Evolutionary conservation across 345 rosid genomes (phyloP), one percentile per base, ranked within the genome.

Genomic region (Gossypioides kirkii): DNA sequence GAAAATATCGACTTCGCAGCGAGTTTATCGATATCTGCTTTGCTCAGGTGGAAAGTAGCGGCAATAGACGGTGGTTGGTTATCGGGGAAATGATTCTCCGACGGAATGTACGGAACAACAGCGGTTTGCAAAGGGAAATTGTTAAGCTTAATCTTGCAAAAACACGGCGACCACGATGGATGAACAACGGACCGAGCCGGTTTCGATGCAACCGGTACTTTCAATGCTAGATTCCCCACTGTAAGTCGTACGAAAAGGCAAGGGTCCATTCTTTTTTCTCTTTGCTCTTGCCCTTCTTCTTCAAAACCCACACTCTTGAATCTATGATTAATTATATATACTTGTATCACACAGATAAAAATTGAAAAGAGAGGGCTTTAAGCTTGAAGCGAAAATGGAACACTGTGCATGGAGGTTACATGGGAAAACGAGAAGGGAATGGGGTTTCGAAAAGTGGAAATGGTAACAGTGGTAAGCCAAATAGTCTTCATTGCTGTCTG

Each of bases 161-260:
- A 92, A 74, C 97, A 92, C 0, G 93, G 97, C 25, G 97, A 82
- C 0, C 95, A 89, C n/a, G 91, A 83, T 0, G 96, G 97, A 64
- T 90, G 97, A 45, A 92, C 91, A 64, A 86, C 89, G 70, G 98
- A 89, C 77, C 85, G 82, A 6, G 91, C 78, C 0, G 96, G 86
- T 49, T 87, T 91, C 5, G 94, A 70, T 6, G 94, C 90, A 1
- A 82, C 75, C 1, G 98, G 96, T 38, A 91, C 68, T 70, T 87
- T 89, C 61, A 94, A 81, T 36, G 94, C 94, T 17, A 94, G 84
- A 62, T 87, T 88, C 25, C 85, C 87, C 1, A 94, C 90, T 10
- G 95, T 85, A 20, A 94, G 80, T 45, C 97, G 94, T 26, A 92
- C 86, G 84, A 90, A 94, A 56, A 93, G 97, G 79, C 97, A 92